Evolutionary conservation across 768 basidiomycete species (phyloP), one percentile per base, ranked within the genome.

Genomic region (Leccinellum luteum): DNA sequence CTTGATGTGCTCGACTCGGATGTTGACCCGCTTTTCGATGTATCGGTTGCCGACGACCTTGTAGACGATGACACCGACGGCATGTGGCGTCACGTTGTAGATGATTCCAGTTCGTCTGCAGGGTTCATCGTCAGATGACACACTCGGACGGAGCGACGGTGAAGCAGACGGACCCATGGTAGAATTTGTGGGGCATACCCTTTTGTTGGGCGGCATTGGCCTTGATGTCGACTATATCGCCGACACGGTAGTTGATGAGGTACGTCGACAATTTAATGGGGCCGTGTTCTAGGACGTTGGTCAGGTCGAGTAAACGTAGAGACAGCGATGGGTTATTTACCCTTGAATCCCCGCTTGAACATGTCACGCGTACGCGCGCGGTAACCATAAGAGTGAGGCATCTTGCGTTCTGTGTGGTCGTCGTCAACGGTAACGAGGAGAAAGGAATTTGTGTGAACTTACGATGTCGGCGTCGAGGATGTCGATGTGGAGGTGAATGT

Each of bases 311-410:
- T 19, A 47, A 3, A 62, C 30, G 62, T 44, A 64, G 59, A 57
- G 59, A 57, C 54, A 43, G 31, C 0, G 1, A 48, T 61, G 50
- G 55, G 51, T 60, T 59, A 74, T 83, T 69, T 76, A 95, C 94
- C 86, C 85, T 96, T 96, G 89, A 98, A 98, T 72, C 87, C 90
- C 81, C 91, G 84, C 86, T 92, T 94, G 91, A 99, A 98, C 95
- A 98, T 97, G 81, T 95, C 82, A 87, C 96, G 94, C 88, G 96
- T 98, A 69, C 96, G 94, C 90, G 96, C 96, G 75, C 96, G 89
- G 83, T 95, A 92, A 92, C 96, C 96, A 85, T 89, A 99, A 57
- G 96, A 98, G 92, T 98, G 94, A 82, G 96, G 96, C 96, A 99
- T 98, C 76, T 87, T 86, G 85, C 82, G 74, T 80, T 64, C 81